Conservation (phyloP, 768 basidiomycete species). For the Boletus speciosus region DNA sequence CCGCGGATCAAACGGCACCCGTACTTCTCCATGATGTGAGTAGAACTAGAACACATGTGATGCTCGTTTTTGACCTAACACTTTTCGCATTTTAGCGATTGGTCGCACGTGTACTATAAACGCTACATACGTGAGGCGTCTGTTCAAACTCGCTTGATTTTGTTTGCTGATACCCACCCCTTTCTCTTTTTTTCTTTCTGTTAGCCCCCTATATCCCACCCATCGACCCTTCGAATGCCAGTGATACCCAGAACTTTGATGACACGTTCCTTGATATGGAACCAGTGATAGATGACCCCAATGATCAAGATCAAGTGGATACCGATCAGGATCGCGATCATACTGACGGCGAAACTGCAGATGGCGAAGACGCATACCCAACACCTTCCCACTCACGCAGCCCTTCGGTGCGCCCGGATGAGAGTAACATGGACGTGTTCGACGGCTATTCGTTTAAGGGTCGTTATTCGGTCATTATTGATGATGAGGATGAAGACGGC, state of each 20-base stretch:
- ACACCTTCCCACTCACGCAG: conserved; percentile 79
- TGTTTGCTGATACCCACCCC: conserved; percentile 14
- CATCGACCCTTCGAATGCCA: conserved; percentile 86
- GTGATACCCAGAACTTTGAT: conserved; percentile 97
- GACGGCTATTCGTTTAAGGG: conserved; percentile 95
- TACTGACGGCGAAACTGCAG: conserved; percentile 67
- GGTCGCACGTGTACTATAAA: conserved; percentile 92
- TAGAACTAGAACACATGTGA: conserved; percentile 12
- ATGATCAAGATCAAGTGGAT: conserved; percentile 58
- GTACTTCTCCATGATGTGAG: conserved; percentile 93
- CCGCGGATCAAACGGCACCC: conserved; percentile 91
- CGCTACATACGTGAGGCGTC: conserved; percentile 78
- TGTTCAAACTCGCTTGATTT: conserved; percentile 4
- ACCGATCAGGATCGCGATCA: conserved; percentile 67
- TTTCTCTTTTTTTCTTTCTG: conserved; percentile 2
- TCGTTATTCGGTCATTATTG: conserved; percentile 72
- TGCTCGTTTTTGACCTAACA: conserved; percentile 10
- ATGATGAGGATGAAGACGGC: conserved; percentile 56
- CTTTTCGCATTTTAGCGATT: conserved; percentile 56
- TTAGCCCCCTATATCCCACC: conserved; percentile 90
- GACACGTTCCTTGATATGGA: conserved; percentile 96
- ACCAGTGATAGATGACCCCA: conserved; percentile 78
- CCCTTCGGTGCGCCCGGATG: conserved; percentile 56
- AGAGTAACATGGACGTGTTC: conserved; percentile 67
- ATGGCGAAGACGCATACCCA: conserved; percentile 73